These are phyloP conservation scores for Aegle marmelos DNA, from an alignment of 345 rosid genomes.

Conservation along the genomic window DNA sequence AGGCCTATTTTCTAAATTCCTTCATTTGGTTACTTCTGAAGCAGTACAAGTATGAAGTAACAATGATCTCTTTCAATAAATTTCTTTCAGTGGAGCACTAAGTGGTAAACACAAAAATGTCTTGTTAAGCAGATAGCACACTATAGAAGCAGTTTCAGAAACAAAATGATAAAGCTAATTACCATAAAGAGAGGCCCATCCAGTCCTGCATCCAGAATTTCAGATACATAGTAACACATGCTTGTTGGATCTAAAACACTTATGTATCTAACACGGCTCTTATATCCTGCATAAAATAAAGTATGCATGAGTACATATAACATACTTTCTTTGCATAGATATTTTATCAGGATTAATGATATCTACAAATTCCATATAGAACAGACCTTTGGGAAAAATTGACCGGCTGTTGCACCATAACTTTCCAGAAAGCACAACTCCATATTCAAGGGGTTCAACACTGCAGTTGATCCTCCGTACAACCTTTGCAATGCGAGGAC, in stretches of 20 bases:
- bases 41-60: background rate
- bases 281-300: slow-evolving; percentile 69
- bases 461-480: slow-evolving; percentile 94
- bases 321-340: background rate
- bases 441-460: slow-evolving; percentile 78
- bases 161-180: slow-evolving; percentile 13
- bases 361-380: slow-evolving; percentile 1
- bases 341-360: background rate
- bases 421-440: slow-evolving; percentile 76
- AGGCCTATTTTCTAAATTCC: background rate
- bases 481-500: slow-evolving; percentile 99
- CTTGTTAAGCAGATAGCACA: background rate
- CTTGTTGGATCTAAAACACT: slow-evolving; percentile 78
- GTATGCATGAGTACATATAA: slow-evolving; percentile 11
- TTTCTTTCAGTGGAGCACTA: background rate
- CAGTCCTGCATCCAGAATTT: slow-evolving; percentile 78
- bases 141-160: background rate
- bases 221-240: slow-evolving; percentile 77
- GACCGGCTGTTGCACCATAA: slow-evolving; percentile 81
- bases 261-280: slow-evolving; percentile 80
- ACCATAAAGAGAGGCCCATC: slow-evolving; percentile 84
- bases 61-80: background rate
- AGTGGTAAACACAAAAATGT: background rate
- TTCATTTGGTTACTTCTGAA: background rate
- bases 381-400: slow-evolving; percentile 87